Conservation (phyloP, 805 yeast species). For the Wickerhamomyces tratensis region DNA sequence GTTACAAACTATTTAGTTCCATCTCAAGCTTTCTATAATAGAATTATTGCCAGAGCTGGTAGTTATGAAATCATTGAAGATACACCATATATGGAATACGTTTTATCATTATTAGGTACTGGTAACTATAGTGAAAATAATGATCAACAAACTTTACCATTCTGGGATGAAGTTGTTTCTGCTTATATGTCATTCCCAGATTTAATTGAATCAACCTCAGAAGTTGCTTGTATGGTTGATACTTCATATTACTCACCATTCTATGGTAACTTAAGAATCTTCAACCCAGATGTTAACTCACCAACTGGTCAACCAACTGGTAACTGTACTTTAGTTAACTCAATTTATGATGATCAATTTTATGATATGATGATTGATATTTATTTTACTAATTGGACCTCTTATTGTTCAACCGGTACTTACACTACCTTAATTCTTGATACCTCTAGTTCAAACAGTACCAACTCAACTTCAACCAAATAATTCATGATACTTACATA, state of each 20-base stretch:
- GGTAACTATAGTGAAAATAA: constrained; percentile 24
- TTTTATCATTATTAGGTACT: constrained; percentile 22
- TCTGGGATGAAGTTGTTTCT: constrained; percentile 33
- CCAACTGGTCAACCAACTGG: constrained; percentile 21
- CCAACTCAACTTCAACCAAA: no score
- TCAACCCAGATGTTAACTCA: constrained; percentile 30
- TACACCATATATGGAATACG: constrained; percentile 21
- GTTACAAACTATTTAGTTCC: constrained; percentile 31
- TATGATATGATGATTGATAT: constrained; percentile 23
- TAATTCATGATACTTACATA: no score
- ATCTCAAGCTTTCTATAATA: constrained; percentile 26
- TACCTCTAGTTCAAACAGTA: no score
- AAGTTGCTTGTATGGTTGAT: constrained; percentile 27
- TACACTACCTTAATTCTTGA: no score
- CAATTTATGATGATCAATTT: constrained; percentile 22
- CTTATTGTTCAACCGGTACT: constrained; percentile 19
- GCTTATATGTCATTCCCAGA: constrained; percentile 29
- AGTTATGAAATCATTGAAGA: constrained; percentile 18
- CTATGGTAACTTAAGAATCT: constrained; percentile 30
- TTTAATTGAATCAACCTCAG: constrained; percentile 19
- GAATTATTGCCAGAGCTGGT: constrained; percentile 26
- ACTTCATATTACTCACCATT: constrained; percentile 31
- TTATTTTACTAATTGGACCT: constrained; percentile 27
- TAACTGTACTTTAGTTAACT: constrained; percentile 26
- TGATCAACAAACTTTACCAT: constrained; percentile 28